phyloP scores from a whole-genome alignment of 371 early-diverging fungal genomes.

The Mortierella sp. region DNA sequence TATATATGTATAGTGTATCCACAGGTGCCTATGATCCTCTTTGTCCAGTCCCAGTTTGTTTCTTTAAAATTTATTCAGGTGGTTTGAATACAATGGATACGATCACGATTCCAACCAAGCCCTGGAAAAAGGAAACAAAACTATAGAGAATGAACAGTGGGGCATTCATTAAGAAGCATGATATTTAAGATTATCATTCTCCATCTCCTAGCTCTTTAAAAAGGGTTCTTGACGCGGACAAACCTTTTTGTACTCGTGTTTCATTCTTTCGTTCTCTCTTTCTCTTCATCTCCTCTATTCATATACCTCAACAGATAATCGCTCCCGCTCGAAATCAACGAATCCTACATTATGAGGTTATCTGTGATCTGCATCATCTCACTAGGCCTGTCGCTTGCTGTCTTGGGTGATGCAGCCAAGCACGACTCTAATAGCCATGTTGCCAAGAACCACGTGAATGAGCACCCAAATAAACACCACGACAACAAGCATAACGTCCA shows the following conservation, averaged over 20 bases:
- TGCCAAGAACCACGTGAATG: background rate
- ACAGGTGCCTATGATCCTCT: background rate
- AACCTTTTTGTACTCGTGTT: background rate
- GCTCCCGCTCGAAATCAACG: background rate
- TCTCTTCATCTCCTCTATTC: background rate
- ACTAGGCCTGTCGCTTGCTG: slow-evolving; percentile 28
- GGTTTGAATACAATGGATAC: background rate
- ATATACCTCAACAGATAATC: background rate
- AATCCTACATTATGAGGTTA: slow-evolving; percentile 18
- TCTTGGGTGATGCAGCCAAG: slow-evolving; percentile 18
- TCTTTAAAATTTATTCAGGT: no score
- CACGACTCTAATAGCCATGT: slow-evolving; percentile 5
- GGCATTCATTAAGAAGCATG: background rate
- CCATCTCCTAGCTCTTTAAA: background rate
- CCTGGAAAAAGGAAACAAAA: background rate
- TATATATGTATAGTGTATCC: background rate
- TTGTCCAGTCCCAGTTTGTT: no score
- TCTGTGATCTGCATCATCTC: slow-evolving; percentile 27
- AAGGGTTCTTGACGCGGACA: background rate
- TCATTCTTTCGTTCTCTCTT: background rate
- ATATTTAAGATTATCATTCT: background rate
- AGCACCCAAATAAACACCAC: background rate
- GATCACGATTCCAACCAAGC: slow-evolving; percentile 9
- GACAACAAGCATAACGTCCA: background rate
- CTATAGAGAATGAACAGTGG: background rate